These are phyloP conservation scores for Boletus rubescentipes DNA, from an alignment of 768 basidiomycete species.

Conservation along the genomic window DNA sequence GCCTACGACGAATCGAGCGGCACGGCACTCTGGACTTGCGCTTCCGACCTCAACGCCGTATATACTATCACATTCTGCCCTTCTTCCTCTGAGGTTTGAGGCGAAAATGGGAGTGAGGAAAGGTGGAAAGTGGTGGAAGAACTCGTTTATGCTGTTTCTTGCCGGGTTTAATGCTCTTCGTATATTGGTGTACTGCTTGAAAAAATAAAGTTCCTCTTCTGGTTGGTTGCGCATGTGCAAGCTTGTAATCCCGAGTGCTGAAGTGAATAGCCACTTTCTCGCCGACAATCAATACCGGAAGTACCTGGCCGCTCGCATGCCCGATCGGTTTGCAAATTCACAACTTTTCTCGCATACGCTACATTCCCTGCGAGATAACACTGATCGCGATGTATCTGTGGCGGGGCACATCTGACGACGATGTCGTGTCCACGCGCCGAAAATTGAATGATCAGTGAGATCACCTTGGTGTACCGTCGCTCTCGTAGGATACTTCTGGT, in stretches of 20 bases:
- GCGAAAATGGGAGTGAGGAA: background rate
- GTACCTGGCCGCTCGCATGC: background rate
- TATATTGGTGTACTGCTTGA: background rate
- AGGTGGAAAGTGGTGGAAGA: background rate
- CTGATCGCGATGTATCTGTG: background rate
- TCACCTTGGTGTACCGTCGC: too few species aligned
- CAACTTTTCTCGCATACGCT: background rate
- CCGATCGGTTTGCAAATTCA: background rate
- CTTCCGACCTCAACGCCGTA: slow-evolving; percentile 33
- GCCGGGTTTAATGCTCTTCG: background rate
- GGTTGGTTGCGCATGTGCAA: background rate
- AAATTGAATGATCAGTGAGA: too few species aligned
- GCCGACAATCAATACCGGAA: background rate
- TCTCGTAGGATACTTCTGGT: background rate
- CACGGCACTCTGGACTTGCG: slow-evolving; percentile 47
- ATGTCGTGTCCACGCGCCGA: background rate
- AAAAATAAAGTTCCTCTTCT: background rate
- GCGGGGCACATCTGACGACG: background rate
- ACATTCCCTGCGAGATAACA: background rate
- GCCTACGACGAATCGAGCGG: slow-evolving; percentile 50
- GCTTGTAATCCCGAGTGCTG: background rate
- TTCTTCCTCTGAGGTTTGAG: slow-evolving; percentile 6
- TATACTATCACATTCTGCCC: slow-evolving; percentile 52
- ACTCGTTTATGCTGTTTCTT: background rate
- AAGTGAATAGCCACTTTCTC: background rate